These are phyloP conservation scores for Sporothrix dimorphospora DNA, from an alignment of 2,329 filamentous ascomycete genomes.

Conservation along the genomic window DNA sequence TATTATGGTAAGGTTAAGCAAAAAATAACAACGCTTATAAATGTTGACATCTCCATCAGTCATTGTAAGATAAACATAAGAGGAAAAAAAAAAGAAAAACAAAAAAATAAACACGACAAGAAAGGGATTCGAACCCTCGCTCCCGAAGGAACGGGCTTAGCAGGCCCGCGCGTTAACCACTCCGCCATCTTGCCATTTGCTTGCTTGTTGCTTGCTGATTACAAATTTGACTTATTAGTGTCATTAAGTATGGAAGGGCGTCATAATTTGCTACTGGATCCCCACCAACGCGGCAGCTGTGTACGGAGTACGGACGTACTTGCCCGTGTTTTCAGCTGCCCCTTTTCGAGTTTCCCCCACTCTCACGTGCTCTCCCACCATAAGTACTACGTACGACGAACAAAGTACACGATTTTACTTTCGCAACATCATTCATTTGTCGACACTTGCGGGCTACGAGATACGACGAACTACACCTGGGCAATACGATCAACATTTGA, in stretches of 20 bases:
- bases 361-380: neutral
- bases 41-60: neutral
- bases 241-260: neutral
- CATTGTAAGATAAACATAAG: neutral
- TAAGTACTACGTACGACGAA: too few species aligned
- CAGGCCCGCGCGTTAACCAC: constrained; percentile 27
- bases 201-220: constrained; percentile 1
- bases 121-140: constrained; percentile 26
- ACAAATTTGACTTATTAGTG: neutral
- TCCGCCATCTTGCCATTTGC: constrained; percentile 23
- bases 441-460: neutral
- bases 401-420: neutral
- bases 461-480: neutral
- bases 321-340: neutral
- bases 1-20: too few species aligned
- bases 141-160: constrained; percentile 27
- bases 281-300: neutral
- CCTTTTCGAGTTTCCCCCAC: neutral
- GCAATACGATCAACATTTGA: neutral
- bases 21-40: neutral
- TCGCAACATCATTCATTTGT: neutral
- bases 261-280: neutral
- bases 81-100: neutral
- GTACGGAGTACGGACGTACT: too few species aligned
- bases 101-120: constrained; percentile 9